A percentile compares a stretch with the other conserved stretches of the same genome.
Evolutionary conservation across 2,329 filamentous ascomycete species (phyloP).

Genomic region (Elsinoe fawcettii): DNA sequence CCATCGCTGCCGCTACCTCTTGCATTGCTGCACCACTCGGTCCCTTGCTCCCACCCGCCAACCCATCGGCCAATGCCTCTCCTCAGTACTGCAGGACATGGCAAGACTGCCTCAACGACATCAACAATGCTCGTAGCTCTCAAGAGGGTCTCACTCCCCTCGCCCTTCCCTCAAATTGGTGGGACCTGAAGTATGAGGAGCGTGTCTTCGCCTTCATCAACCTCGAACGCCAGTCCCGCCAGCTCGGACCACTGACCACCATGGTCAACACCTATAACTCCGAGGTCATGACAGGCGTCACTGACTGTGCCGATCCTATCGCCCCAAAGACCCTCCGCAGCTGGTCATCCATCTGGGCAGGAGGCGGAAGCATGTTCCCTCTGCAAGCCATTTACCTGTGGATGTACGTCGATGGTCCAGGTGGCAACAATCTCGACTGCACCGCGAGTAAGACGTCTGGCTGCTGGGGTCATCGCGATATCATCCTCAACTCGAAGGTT

Average conservation of each 20-base stretch:
- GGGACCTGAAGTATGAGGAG: neutral
- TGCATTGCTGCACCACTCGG: conserved; percentile 7
- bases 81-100: conserved; percentile 8
- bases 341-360: conserved; percentile 9
- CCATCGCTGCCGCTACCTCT: conserved; percentile 8
- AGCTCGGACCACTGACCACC: conserved; percentile 2
- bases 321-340: neutral
- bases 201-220: conserved; percentile 11
- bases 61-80: conserved; percentile 7
- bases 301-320: conserved; percentile 5
- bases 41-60: conserved; percentile 3
- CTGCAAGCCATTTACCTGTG: conserved; percentile 4
- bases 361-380: conserved; percentile 4
- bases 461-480: conserved; percentile 10
- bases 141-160: conserved; percentile 6
- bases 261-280: conserved; percentile 9
- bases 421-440: conserved; percentile 10
- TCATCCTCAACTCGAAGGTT: conserved; percentile 3
- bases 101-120: conserved; percentile 6
- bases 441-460: neutral
- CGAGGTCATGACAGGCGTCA: conserved; percentile 2
- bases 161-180: conserved; percentile 8
- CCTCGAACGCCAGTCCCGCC: conserved; percentile 3
- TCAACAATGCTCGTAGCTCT: conserved; percentile 4
- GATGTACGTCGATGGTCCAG: conserved; percentile 9